phyloP scores from a whole-genome alignment of 495 filamentous ascomycete species.

The Clohesyomyces aquaticus region DNA sequence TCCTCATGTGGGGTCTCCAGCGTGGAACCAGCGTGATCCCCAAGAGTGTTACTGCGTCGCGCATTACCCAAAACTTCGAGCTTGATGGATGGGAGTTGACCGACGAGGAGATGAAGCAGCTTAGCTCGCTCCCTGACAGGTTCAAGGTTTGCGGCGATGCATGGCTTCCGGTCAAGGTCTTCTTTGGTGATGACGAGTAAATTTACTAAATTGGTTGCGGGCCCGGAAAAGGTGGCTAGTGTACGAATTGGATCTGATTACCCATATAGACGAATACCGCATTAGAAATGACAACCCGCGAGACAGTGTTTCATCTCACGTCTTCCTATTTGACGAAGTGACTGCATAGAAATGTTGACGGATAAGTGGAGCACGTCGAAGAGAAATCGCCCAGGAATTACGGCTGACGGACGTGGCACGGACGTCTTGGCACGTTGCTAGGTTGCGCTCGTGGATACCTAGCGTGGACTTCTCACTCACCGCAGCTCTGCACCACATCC shows the following conservation, averaged over 20 bases:
- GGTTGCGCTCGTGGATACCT: background rate
- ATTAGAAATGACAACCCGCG: no score
- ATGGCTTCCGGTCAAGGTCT: slow-evolving; percentile 67
- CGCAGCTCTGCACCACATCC: background rate
- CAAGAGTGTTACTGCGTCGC: slow-evolving; percentile 47
- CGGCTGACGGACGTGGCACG: background rate
- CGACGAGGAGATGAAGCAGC: slow-evolving; percentile 47
- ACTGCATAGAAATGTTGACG: no score
- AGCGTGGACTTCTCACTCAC: background rate
- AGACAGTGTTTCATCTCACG: no score
- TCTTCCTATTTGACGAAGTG: no score
- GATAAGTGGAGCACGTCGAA: no score
- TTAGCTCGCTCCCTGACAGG: slow-evolving; percentile 44
- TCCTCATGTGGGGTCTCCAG: slow-evolving; percentile 51
- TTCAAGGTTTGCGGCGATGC: slow-evolving; percentile 52
- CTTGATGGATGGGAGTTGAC: slow-evolving; percentile 48
- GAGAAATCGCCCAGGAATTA: no score
- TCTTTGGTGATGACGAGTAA: slow-evolving; percentile 85
- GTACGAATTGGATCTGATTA: no score
- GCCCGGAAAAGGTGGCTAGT: no score
- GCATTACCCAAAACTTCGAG: slow-evolving; percentile 49
- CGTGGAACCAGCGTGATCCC: slow-evolving; percentile 50
- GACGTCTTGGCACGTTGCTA: background rate
- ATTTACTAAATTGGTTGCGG: no score
- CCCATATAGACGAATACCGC: no score